Percentiles rank a stretch among this genome's conserved stretches.
phyloP scores from a whole-genome alignment of 768 basidiomycete species.

The Candolleomyces aberdarensis region DNA sequence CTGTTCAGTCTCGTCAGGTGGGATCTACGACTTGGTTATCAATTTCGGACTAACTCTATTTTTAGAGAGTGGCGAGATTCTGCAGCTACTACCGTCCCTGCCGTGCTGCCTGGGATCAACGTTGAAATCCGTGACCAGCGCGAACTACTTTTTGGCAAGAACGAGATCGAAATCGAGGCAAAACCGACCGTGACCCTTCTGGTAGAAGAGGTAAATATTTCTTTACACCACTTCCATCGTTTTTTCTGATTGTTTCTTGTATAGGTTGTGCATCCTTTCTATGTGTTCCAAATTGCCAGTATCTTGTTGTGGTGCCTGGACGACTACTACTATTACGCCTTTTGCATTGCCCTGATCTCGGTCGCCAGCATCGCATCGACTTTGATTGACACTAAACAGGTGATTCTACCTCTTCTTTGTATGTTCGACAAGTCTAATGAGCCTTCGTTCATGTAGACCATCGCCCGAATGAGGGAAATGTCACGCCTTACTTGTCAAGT shows the following conservation, averaged over 20 bases:
- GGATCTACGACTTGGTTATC: constrained; percentile 13
- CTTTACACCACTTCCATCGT: background rate
- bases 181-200: constrained; percentile 78
- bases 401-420: constrained; percentile 25
- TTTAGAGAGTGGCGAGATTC: constrained; percentile 89
- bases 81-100: constrained; percentile 57
- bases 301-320: constrained; percentile 93
- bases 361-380: constrained; percentile 81
- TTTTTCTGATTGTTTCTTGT: constrained; percentile 5
- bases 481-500: constrained; percentile 84
- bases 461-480: constrained; percentile 94
- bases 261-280: constrained; percentile 93
- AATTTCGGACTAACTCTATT: background rate
- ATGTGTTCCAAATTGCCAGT: constrained; percentile 96
- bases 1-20: constrained; percentile 81
- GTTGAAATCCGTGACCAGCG: constrained; percentile 59
- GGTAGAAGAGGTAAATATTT: constrained; percentile 72
- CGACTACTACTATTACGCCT: constrained; percentile 96
- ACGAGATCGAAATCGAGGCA: constrained; percentile 86
- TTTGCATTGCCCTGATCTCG: constrained; percentile 93
- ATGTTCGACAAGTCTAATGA: constrained; percentile 3
- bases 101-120: constrained; percentile 65
- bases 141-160: constrained; percentile 71
- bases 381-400: constrained; percentile 89
- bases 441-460: constrained; percentile 53